These are phyloP conservation scores for Aspergillus sp. DNA, from an alignment of 2,329 filamentous ascomycete genomes.

Conservation along the genomic window DNA sequence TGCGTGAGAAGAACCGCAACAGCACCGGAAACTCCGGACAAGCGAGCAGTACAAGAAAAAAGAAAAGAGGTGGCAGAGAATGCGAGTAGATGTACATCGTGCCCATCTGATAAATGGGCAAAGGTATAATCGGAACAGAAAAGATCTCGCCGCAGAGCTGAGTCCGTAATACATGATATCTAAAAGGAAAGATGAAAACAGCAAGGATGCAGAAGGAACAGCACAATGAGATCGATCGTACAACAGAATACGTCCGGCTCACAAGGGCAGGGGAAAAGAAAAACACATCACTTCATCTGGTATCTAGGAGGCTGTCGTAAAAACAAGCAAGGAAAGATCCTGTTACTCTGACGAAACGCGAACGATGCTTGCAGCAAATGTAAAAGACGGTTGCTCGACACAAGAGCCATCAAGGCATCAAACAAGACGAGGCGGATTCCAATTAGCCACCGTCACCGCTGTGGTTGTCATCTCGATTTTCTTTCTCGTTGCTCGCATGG, in stretches of 20 bases:
- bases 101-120: constrained; percentile 8
- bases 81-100: constrained; percentile 19
- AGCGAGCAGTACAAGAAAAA: constrained; percentile 9
- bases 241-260: constrained; percentile 10
- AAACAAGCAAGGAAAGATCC: constrained; percentile 18
- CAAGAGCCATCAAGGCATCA: constrained; percentile 10
- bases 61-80: constrained; percentile 16
- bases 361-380: constrained; percentile 14
- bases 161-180: constrained; percentile 19
- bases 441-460: constrained; percentile 25
- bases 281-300: constrained; percentile 26
- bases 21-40: constrained; percentile 1
- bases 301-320: constrained; percentile 29
- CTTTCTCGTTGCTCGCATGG: constrained; percentile 31
- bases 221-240: constrained; percentile 18
- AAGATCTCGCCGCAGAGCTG: constrained; percentile 1
- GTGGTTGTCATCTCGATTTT: constrained; percentile 32
- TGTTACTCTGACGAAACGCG: constrained; percentile 14
- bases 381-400: constrained; percentile 8
- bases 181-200: constrained; percentile 13
- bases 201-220: constrained; percentile 9
- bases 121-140: constrained; percentile 14
- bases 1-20: background rate
- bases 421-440: constrained; percentile 5
- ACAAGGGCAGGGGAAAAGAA: background rate